Evolutionary conservation across 2,329 filamentous ascomycete species (phyloP).

Genomic region (Hypoxylon sp.): DNA sequence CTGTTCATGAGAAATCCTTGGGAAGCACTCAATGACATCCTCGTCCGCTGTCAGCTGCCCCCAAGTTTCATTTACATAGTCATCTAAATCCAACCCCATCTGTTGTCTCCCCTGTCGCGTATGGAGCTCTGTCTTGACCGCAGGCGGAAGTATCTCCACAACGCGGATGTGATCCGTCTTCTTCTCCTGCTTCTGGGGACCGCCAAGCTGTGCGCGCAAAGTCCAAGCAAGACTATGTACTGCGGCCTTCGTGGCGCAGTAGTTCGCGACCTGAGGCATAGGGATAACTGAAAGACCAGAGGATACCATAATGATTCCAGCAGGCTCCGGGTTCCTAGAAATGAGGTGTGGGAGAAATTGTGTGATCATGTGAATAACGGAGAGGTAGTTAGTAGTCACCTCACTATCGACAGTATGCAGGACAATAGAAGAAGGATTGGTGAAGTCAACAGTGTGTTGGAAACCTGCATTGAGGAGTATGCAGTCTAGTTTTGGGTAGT

Average conservation of each 20-base stretch:
- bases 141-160: background rate
- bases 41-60: background rate
- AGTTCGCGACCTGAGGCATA: background rate
- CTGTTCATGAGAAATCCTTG: background rate
- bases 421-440: background rate
- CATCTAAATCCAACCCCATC: background rate
- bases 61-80: background rate
- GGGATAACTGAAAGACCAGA: background rate
- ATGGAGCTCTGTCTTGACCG: background rate
- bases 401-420: background rate
- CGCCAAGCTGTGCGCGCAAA: background rate
- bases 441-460: background rate
- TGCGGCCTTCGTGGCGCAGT: background rate
- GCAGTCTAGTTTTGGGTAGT: background rate
- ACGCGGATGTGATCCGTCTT: background rate
- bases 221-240: background rate
- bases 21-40: background rate
- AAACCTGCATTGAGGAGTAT: background rate
- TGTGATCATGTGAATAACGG: background rate
- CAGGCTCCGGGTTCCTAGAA: background rate
- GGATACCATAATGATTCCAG: background rate
- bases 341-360: background rate
- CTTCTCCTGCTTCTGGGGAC: background rate
- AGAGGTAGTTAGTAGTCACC: background rate
- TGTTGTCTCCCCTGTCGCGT: background rate